Conservation (phyloP, 257 asterid species). For the Solanum habrochaites region DNA sequence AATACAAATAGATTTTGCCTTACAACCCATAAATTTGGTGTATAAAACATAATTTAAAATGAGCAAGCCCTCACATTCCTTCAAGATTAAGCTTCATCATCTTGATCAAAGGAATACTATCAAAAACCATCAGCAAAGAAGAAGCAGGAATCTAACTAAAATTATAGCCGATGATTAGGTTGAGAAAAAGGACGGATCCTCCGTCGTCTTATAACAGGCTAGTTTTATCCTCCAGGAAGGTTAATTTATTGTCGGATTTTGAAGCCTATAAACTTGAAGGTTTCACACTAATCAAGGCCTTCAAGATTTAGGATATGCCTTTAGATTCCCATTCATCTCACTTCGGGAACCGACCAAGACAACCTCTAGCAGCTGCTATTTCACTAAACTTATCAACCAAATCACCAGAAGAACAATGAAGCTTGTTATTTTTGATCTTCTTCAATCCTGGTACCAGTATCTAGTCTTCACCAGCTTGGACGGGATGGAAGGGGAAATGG, state of each 20-base stretch:
- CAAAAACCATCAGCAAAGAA: not conserved
- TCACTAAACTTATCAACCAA: slow-evolving; percentile 55
- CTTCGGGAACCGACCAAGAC: slow-evolving; percentile 82
- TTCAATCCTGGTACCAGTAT: slow-evolving; percentile 5
- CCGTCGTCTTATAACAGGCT: not conserved
- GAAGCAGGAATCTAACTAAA: not conserved
- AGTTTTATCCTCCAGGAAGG: not conserved
- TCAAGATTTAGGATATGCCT: slow-evolving; percentile 43
- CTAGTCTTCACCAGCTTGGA: slow-evolving; percentile 29
- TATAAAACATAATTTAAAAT: too few species aligned
- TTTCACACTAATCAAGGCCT: not conserved
- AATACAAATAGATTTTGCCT: too few species aligned
- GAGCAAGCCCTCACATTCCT: not conserved
- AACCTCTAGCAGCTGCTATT: slow-evolving; percentile 77
- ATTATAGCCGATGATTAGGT: not conserved
- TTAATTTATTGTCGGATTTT: not conserved
- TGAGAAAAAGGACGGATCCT: not conserved
- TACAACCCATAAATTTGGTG: too few species aligned
- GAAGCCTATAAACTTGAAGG: not conserved
- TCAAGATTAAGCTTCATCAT: not conserved
- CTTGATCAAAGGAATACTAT: not conserved
- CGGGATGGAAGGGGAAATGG: slow-evolving; percentile 79
- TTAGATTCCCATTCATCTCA: slow-evolving; percentile 91
- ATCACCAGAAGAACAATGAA: slow-evolving; percentile 51
- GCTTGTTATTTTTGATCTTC: slow-evolving; percentile 20